A percentile compares a stretch with the other conserved stretches of the same genome.
Conservation (phyloP, 2,329 filamentous ascomycete genomes). For the Thielaviopsis populi region DNA sequence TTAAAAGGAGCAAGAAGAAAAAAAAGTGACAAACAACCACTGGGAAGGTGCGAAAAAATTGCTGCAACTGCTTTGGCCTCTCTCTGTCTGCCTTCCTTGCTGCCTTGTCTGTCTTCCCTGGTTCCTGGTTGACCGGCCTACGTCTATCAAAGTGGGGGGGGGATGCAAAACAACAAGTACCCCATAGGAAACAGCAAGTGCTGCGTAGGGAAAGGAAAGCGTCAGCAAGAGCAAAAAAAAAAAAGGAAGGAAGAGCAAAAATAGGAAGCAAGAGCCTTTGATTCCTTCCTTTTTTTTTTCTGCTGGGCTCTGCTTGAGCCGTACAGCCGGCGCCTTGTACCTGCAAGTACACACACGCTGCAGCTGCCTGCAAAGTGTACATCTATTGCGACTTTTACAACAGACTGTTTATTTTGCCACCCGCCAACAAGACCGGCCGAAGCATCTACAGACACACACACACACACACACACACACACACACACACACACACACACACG, state of each 20-base stretch:
- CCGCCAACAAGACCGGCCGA: background rate
- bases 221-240: background rate
- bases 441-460: too few species aligned
- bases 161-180: background rate
- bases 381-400: background rate
- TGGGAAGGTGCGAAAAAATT: background rate
- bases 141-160: background rate
- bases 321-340: background rate
- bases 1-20: background rate
- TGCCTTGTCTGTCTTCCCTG: background rate
- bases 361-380: background rate
- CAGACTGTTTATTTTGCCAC: background rate
- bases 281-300: background rate
- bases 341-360: background rate
- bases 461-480: too few species aligned
- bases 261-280: background rate
- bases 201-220: background rate
- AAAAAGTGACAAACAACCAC: background rate
- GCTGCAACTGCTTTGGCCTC: background rate
- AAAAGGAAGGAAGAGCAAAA: too few species aligned
- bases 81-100: background rate
- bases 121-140: background rate
- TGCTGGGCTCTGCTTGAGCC: background rate
- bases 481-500: too few species aligned
- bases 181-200: background rate